Evolutionary conservation across 2,329 filamentous ascomycete species (phyloP).

Genomic region (Westerdykella aurantiaca): DNA sequence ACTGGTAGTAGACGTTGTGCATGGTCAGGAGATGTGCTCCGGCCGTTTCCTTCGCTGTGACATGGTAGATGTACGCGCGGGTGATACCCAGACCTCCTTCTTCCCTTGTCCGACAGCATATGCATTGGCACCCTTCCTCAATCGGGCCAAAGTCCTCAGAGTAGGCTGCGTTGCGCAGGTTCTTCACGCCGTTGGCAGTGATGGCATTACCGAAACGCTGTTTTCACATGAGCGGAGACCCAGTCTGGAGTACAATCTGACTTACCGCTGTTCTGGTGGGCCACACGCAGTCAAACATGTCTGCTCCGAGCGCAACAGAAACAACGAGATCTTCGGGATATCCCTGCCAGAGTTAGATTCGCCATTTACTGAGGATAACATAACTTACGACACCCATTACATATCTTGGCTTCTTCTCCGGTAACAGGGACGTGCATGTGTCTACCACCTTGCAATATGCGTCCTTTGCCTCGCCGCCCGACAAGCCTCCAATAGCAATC

Average conservation of each 20-base stretch:
- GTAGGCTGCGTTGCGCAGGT: constrained; percentile 71
- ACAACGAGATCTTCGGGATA: constrained; percentile 96
- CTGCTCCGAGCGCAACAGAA: constrained; percentile 85
- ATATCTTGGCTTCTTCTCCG: constrained; percentile 90
- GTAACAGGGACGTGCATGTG: constrained; percentile 77
- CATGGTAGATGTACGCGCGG: constrained; percentile 83
- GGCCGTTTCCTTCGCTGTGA: constrained; percentile 89
- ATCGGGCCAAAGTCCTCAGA: constrained; percentile 77
- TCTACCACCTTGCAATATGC: constrained; percentile 89
- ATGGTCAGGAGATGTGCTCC: constrained; percentile 82
- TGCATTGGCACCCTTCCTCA: constrained; percentile 75
- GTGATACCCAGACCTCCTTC: constrained; percentile 76
- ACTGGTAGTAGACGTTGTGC: constrained; percentile 91
- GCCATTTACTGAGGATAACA: not conserved
- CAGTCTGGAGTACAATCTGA: not conserved
- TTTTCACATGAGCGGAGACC: not conserved
- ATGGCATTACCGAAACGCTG: constrained; percentile 89
- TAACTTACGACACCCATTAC: constrained; percentile 82
- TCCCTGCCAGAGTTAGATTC: constrained; percentile 47
- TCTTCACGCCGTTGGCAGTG: constrained; percentile 73
- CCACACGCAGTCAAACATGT: constrained; percentile 99
- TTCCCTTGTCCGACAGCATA: constrained; percentile 62
- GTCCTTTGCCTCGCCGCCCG: constrained; percentile 88
- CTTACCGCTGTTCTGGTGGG: constrained; percentile 81
- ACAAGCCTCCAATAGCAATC: constrained; percentile 92